Conservation (phyloP, 306 rosid genomes). For the Lotus japonicus region DNA sequence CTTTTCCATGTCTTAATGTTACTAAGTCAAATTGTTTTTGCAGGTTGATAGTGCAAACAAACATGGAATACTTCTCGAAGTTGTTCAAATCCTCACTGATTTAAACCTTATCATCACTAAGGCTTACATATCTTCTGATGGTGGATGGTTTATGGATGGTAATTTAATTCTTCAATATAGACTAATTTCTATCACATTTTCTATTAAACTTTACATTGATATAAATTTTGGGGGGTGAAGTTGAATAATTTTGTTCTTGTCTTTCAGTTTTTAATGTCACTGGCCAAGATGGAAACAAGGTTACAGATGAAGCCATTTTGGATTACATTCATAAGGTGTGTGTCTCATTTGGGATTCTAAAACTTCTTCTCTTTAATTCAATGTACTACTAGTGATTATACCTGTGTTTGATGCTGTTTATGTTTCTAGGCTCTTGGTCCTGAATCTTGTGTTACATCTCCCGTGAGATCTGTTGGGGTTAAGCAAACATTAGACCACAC, state of each 20-base stretch:
- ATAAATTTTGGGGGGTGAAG: not conserved
- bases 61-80: constrained; percentile 88
- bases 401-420: not conserved
- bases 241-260: not conserved
- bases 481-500: constrained; percentile 63
- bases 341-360: constrained; percentile 16
- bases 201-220: not conserved
- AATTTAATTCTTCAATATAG: constrained; percentile 4
- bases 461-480: constrained; percentile 76
- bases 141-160: constrained; percentile 99
- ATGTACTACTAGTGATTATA: not conserved
- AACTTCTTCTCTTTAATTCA: constrained; percentile 1
- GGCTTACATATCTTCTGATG: constrained; percentile 94
- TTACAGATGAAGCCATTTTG: constrained; percentile 71
- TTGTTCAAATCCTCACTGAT: constrained; percentile 87
- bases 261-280: constrained; percentile 85
- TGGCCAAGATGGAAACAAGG: constrained; percentile 84
- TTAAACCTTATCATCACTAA: constrained; percentile 68
- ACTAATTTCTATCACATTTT: not conserved
- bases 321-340: constrained; percentile 73
- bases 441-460: constrained; percentile 58
- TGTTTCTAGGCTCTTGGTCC: constrained; percentile 75
- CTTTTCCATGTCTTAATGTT: not conserved
- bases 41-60: constrained; percentile 90
- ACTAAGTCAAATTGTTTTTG: constrained; percentile 7